Conservation (phyloP, 2,329 filamentous ascomycete species). For the Neoascochyta sp. region DNA sequence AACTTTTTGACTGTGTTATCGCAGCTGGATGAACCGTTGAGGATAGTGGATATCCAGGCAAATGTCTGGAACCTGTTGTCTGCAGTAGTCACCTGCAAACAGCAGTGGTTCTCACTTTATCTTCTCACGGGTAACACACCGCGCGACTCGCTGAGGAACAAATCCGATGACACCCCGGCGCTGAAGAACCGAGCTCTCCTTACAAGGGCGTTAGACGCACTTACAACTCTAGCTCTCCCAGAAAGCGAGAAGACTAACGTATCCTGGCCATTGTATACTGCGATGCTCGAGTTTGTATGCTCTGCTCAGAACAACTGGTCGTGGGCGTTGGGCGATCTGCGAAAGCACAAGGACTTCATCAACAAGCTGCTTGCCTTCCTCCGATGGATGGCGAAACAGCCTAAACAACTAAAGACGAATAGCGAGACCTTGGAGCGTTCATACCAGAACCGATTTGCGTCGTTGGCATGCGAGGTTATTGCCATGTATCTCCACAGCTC, state of each 20-base stretch:
- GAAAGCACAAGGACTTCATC: slow-evolving; percentile 71
- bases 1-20: slow-evolving; percentile 78
- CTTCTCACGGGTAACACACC: slow-evolving; percentile 85
- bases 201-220: slow-evolving; percentile 65
- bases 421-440: slow-evolving; percentile 22
- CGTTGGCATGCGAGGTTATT: slow-evolving; percentile 80
- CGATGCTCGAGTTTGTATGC: slow-evolving; percentile 81
- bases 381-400: slow-evolving; percentile 40
- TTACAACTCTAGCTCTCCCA: slow-evolving; percentile 63
- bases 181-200: slow-evolving; percentile 64
- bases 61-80: slow-evolving; percentile 83
- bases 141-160: slow-evolving; percentile 64
- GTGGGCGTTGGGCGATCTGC: slow-evolving; percentile 80
- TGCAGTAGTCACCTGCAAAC: slow-evolving; percentile 78
- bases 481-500: slow-evolving; percentile 87
- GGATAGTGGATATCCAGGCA: slow-evolving; percentile 60
- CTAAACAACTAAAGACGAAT: slow-evolving; percentile 22
- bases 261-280: slow-evolving; percentile 55
- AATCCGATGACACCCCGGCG: slow-evolving; percentile 40
- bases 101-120: slow-evolving; percentile 95
- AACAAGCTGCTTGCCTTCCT: slow-evolving; percentile 68
- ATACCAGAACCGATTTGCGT: slow-evolving; percentile 59
- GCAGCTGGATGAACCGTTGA: slow-evolving; percentile 71
- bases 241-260: slow-evolving; percentile 45
- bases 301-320: slow-evolving; percentile 93